A percentile compares a stretch with the other conserved stretches of the same genome.
These are phyloP conservation scores for Jacaranda mimosifolia DNA, from an alignment of 257 asterid species.

Conservation along the genomic window DNA sequence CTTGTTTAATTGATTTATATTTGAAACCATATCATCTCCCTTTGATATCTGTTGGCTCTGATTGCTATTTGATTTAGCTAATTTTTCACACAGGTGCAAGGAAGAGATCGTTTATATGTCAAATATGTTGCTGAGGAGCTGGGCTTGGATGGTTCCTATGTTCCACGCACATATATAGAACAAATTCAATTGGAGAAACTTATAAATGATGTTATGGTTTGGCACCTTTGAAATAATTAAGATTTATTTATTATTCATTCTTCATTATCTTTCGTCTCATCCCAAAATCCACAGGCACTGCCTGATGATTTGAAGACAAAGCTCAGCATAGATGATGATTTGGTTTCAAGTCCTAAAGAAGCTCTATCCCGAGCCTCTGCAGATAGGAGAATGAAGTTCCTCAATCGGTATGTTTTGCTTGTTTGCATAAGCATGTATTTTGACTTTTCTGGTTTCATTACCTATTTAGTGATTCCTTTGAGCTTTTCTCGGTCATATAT, in stretches of 20 bases:
- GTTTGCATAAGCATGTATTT: slow-evolving; percentile 22
- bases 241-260: slow-evolving; percentile 22
- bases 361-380: slow-evolving; percentile 95
- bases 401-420: slow-evolving; percentile 66
- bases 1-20: neutral
- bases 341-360: slow-evolving; percentile 95
- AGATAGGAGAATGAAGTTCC: slow-evolving; percentile 89
- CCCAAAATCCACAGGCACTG: slow-evolving; percentile 62
- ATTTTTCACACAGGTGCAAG: slow-evolving; percentile 77
- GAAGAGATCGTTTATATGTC: slow-evolving; percentile 86
- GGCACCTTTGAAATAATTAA: slow-evolving; percentile 29
- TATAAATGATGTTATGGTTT: slow-evolving; percentile 92
- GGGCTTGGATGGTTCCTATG: slow-evolving; percentile 88
- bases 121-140: slow-evolving; percentile 78
- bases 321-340: slow-evolving; percentile 92
- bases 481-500: slow-evolving; percentile 4
- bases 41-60: slow-evolving; percentile 13
- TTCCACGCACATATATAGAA: slow-evolving; percentile 94
- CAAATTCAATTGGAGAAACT: slow-evolving; percentile 98
- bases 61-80: slow-evolving; percentile 30
- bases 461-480: slow-evolving; percentile 10
- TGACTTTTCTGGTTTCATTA: slow-evolving; percentile 11
- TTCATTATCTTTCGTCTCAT: slow-evolving; percentile 37
- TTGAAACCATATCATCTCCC: slow-evolving; percentile 16
- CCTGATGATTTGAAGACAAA: slow-evolving; percentile 95